Evolutionary conservation across 2,329 filamentous ascomycete genomes (phyloP).

Genomic region (Aspergillus sp.): DNA sequence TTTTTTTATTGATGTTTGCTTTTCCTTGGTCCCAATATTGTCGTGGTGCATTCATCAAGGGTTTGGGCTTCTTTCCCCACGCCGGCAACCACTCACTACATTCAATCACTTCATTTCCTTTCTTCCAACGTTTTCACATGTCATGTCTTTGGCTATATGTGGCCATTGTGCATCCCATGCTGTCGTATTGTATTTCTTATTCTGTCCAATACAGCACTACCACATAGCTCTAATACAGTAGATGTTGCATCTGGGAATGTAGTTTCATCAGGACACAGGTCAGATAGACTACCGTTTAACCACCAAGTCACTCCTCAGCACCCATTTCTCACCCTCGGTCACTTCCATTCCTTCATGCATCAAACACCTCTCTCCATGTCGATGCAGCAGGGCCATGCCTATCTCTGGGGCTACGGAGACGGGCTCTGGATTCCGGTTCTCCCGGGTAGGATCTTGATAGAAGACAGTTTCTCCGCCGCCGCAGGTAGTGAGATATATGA

Average conservation of each 20-base stretch:
- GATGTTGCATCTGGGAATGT: no score
- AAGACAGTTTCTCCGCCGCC: constrained; percentile 87
- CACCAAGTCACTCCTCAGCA: constrained; percentile 73
- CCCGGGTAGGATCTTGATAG: constrained; percentile 60
- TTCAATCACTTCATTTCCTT: not conserved
- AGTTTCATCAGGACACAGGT: no score
- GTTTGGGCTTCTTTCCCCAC: constrained; percentile 1
- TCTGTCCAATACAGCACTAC: no score
- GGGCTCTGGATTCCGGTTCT: constrained; percentile 51
- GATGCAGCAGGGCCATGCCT: constrained; percentile 82
- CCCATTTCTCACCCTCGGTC: constrained; percentile 79
- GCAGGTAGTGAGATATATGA: constrained; percentile 84
- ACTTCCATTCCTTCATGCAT: constrained; percentile 84
- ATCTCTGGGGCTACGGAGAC: constrained; percentile 70
- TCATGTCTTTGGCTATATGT: no score
- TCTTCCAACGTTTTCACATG: not conserved
- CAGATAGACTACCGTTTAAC: constrained; percentile 27
- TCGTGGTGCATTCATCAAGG: not conserved
- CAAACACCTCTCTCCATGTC: constrained; percentile 84
- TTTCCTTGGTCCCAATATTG: not conserved
- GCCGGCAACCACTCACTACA: not conserved
- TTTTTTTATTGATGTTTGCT: not conserved
- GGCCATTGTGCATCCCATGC: no score
- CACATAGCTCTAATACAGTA: no score
- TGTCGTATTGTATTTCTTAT: no score